Evolutionary conservation across 352 stramenopile genomes (phyloP).

Genomic region (Stramenopiles sp.): DNA sequence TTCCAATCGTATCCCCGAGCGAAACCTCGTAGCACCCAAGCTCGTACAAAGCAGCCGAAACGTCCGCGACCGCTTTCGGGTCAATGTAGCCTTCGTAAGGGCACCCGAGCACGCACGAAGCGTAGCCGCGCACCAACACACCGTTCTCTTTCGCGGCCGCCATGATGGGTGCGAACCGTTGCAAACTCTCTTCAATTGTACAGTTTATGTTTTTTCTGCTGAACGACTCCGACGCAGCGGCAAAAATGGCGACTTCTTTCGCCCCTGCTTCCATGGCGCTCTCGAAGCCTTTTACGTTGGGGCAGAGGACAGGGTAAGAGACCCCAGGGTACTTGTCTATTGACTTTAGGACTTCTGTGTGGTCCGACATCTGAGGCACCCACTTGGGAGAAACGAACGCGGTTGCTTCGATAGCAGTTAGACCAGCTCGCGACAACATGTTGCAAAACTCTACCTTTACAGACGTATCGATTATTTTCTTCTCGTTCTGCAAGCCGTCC

Average conservation of each 20-base stretch:
- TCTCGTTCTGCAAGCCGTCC: slow-evolving; percentile 87
- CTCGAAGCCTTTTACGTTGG: slow-evolving; percentile 77
- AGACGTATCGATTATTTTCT: slow-evolving; percentile 48
- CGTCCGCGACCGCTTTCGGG: slow-evolving; percentile 49
- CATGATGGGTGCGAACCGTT: slow-evolving; percentile 66
- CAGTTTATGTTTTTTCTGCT: slow-evolving; percentile 91
- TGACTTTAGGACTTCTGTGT: slow-evolving; percentile 51
- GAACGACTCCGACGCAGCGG: slow-evolving; percentile 77
- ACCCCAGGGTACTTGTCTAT: slow-evolving; percentile 52
- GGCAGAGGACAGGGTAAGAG: slow-evolving; percentile 67
- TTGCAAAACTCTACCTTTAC: slow-evolving; percentile 76
- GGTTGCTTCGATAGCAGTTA: slow-evolving; percentile 69
- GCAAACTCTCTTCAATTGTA: slow-evolving; percentile 75
- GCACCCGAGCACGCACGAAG: slow-evolving; percentile 86
- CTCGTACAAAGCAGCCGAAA: slow-evolving; percentile 57
- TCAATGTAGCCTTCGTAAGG: slow-evolving; percentile 74
- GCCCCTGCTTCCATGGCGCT: slow-evolving; percentile 49
- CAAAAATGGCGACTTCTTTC: slow-evolving; percentile 84
- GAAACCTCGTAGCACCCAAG: slow-evolving; percentile 86
- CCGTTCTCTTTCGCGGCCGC: slow-evolving; percentile 37
- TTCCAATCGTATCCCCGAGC: slow-evolving; percentile 74
- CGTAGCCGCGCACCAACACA: slow-evolving; percentile 51
- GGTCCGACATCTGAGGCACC: slow-evolving; percentile 88
- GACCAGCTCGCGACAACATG: slow-evolving; percentile 58
- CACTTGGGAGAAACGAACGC: slow-evolving; percentile 89